These are phyloP conservation scores for Apocynum venetum DNA, from an alignment of 257 asterid species.

Conservation along the genomic window DNA sequence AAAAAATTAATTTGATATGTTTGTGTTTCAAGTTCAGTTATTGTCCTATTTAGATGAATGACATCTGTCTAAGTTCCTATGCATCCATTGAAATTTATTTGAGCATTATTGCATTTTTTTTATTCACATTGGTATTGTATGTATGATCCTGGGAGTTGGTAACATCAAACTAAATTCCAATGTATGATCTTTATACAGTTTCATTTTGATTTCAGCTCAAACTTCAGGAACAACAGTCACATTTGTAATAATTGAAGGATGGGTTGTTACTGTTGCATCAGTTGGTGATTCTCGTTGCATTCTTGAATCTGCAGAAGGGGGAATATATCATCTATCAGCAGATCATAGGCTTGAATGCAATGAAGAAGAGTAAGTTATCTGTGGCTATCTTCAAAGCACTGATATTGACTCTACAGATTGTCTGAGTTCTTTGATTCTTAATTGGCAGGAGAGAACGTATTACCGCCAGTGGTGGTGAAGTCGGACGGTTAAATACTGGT, in stretches of 20 bases:
- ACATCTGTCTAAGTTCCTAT: neutral
- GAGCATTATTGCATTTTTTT: neutral
- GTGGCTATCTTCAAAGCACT: conserved; percentile 8
- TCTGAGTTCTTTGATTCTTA: conserved; percentile 20
- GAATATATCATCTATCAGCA: conserved; percentile 76
- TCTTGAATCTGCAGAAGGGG: conserved; percentile 93
- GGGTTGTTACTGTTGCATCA: conserved; percentile 93
- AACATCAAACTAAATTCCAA: neutral
- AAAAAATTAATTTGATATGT: neutral
- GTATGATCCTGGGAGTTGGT: neutral
- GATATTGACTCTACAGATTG: conserved; percentile 9
- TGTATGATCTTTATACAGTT: conserved; percentile 21
- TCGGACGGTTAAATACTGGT: conserved; percentile 95
- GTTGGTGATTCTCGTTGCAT: conserved; percentile 97
- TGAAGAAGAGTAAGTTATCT: conserved; percentile 82
- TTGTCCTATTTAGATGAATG: neutral
- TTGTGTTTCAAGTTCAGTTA: neutral
- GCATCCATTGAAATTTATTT: neutral
- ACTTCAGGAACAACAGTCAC: conserved; percentile 97
- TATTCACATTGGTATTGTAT: neutral
- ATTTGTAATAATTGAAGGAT: conserved; percentile 88
- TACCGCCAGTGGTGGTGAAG: conserved; percentile 92
- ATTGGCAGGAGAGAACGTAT: conserved; percentile 85
- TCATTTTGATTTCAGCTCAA: conserved; percentile 52
- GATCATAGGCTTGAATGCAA: conserved; percentile 96